phyloP scores from a whole-genome alignment of 768 basidiomycete species.

The Mycena rosella region DNA sequence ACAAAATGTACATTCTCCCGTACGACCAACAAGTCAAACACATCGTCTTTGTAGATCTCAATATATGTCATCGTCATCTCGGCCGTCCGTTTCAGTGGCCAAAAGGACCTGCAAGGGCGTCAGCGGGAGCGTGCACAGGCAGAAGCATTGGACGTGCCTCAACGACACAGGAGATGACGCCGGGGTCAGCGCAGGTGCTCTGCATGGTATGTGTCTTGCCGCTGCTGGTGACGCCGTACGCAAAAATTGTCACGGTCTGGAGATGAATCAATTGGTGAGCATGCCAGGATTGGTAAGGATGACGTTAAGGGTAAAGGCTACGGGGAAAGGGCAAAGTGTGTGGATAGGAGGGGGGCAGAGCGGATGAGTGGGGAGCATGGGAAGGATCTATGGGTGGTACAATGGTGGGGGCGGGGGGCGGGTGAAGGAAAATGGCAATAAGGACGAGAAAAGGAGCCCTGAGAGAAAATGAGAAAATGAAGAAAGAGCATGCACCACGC shows the following conservation, averaged over 20 bases:
- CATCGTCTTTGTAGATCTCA: constrained; percentile 94
- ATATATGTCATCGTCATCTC: constrained; percentile 75
- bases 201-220: constrained; percentile 97
- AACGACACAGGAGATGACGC: constrained; percentile 87
- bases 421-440: neutral
- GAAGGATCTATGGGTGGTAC: too few species aligned
- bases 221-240: constrained; percentile 92
- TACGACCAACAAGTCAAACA: constrained; percentile 85
- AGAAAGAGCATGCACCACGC: constrained; percentile 66
- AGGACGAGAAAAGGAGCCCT: neutral
- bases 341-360: too few species aligned
- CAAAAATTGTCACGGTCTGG: constrained; percentile 89
- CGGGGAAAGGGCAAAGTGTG: neutral
- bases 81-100: constrained; percentile 45
- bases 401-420: too few species aligned
- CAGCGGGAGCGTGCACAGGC: neutral
- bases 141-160: constrained; percentile 59
- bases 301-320: too few species aligned
- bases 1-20: constrained; percentile 68
- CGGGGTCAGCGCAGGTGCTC: constrained; percentile 78
- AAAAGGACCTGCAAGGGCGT: constrained; percentile 64
- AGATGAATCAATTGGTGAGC: neutral
- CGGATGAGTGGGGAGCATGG: too few species aligned
- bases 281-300: neutral
- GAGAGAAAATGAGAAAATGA: neutral